Evolutionary conservation across 169 alveolate genomes (phyloP).

Genomic region (Sarcocystis neurona): DNA sequence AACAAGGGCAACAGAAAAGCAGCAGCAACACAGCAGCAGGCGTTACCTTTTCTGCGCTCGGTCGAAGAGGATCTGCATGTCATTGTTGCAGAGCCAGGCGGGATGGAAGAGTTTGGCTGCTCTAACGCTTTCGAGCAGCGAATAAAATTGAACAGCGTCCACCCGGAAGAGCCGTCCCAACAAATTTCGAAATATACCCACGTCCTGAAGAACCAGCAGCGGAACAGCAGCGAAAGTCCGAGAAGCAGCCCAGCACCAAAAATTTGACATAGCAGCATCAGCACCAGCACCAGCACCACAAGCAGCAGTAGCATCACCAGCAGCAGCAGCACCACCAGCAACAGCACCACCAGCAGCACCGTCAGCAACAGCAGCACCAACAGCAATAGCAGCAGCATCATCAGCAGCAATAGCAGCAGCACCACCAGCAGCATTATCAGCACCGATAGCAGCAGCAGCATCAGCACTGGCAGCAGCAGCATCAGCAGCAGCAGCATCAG

Average conservation of each 20-base stretch:
- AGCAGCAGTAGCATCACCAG: neutral
- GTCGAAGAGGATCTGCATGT: constrained; percentile 31
- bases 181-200: constrained; percentile 37
- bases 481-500: neutral
- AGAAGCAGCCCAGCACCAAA: neutral
- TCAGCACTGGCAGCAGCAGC: neutral
- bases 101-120: constrained; percentile 16
- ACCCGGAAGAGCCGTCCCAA: constrained; percentile 21
- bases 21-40: neutral
- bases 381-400: neutral
- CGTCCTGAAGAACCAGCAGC: constrained; percentile 34
- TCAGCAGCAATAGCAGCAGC: neutral
- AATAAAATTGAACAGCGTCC: constrained; percentile 30
- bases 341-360: neutral
- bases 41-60: constrained; percentile 34
- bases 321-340: neutral
- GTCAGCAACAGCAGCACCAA: neutral
- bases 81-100: constrained; percentile 45
- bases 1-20: neutral
- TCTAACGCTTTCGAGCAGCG: constrained; percentile 4
- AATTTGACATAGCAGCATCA: constrained; percentile 37
- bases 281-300: neutral
- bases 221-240: neutral
- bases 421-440: constrained; percentile 2
- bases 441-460: neutral